A percentile compares a stretch with the other conserved stretches of the same genome.
Conservation (phyloP, 2,329 filamentous ascomycete species). For the Beauveria asiatica region DNA sequence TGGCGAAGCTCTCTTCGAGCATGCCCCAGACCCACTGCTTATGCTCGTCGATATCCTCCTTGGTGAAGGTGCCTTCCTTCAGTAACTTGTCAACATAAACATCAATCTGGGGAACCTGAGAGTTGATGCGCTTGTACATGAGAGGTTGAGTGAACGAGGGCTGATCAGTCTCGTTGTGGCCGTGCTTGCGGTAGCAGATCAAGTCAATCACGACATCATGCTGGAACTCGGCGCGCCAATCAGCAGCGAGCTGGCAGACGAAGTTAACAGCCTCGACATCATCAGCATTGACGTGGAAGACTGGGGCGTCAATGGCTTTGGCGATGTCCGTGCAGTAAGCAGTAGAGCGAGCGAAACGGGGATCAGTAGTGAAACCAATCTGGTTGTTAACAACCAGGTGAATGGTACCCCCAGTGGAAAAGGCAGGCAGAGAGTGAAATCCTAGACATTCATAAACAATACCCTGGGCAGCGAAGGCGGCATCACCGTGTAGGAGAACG, state of each 20-base stretch:
- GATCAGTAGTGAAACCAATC: constrained; percentile 98
- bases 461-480: constrained; percentile 92
- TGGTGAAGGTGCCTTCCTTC: constrained; percentile 87
- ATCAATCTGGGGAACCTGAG: constrained; percentile 77
- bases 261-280: constrained; percentile 98
- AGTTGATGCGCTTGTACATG: constrained; percentile 97
- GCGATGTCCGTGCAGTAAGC: constrained; percentile 99
- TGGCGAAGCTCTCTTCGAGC: constrained; percentile 94
- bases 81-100: constrained; percentile 89
- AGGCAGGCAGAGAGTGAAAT: constrained; percentile 90
- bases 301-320: constrained; percentile 95
- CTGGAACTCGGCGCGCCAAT: constrained; percentile 98
- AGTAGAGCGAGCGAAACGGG: constrained; percentile 92
- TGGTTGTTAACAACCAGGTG: constrained; percentile 99
- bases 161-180: constrained; percentile 99
- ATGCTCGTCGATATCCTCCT: constrained; percentile 97
- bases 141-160: constrained; percentile 98
- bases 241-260: constrained; percentile 90
- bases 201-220: constrained; percentile 96
- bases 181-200: constrained; percentile 97
- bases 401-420: constrained; percentile 94
- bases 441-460: constrained; percentile 98
- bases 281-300: constrained; percentile 98
- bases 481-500: constrained; percentile 92
- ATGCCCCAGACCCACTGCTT: constrained; percentile 99